phyloP scores from a whole-genome alignment of 176 grass and related monocot species.

The Coix lacrymajobi region DNA sequence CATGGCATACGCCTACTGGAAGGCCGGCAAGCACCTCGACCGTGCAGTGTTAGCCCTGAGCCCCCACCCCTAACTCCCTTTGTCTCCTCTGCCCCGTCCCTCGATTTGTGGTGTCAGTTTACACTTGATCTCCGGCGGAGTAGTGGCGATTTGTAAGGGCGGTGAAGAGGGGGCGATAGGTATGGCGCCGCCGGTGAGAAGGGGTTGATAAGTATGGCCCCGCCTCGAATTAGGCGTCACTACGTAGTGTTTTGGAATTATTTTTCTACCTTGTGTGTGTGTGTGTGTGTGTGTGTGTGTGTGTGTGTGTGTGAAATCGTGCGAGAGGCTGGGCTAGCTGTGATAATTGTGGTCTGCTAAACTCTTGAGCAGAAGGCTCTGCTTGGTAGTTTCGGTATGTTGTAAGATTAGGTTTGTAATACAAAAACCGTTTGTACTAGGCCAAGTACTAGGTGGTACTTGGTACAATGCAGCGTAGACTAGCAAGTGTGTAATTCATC shows the following conservation, averaged over 20 bases:
- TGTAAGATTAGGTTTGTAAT: neutral
- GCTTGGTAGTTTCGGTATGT: neutral
- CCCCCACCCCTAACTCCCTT: neutral
- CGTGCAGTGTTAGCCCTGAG: constrained; percentile 55
- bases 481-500: neutral
- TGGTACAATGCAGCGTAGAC: neutral
- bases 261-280: no score
- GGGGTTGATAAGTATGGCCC: neutral
- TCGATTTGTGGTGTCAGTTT: neutral
- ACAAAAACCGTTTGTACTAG: neutral
- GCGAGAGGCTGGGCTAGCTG: neutral
- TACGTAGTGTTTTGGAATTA: neutral
- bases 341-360: neutral
- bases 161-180: neutral
- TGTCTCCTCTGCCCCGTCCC: neutral
- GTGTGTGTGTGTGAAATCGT: neutral
- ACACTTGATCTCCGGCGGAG: neutral
- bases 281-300: no score
- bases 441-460: neutral
- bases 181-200: neutral
- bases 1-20: constrained; percentile 99
- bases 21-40: constrained; percentile 91
- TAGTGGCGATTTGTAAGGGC: neutral
- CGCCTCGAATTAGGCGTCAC: neutral
- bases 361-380: neutral